A percentile compares a stretch with the other conserved stretches of the same genome.
Evolutionary conservation across 768 basidiomycete species (phyloP).

Genomic region (Tulasnella sp.): DNA sequence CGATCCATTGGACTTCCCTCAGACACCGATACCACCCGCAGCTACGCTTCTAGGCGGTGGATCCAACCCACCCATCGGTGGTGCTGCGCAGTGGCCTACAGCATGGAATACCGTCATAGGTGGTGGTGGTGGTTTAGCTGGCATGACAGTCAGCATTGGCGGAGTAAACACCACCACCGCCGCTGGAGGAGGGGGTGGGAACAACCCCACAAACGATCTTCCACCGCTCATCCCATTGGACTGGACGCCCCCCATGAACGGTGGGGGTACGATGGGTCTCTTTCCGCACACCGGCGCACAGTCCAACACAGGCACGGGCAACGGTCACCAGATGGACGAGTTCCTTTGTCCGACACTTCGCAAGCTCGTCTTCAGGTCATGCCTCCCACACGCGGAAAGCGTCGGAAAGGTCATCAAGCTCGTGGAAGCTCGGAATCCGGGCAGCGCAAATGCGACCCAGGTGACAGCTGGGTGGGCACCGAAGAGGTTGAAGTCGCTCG

Average conservation of each 20-base stretch:
- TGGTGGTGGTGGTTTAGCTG: too few species aligned
- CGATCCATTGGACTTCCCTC: conserved; percentile 7
- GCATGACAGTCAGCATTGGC: too few species aligned
- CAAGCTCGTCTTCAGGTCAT: conserved; percentile 49
- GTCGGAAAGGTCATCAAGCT: conserved; percentile 58
- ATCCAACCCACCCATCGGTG: background rate
- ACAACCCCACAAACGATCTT: background rate
- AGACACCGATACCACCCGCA: background rate
- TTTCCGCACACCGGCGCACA: background rate
- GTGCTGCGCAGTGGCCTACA: background rate
- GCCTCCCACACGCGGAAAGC: conserved; percentile 53
- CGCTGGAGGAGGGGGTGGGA: background rate
- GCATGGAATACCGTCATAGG: too few species aligned
- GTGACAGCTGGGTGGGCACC: too few species aligned
- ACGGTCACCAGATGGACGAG: conserved; percentile 29
- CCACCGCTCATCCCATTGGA: background rate
- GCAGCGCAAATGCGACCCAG: conserved; percentile 13
- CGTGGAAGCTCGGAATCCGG: conserved; percentile 61
- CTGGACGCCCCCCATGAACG: background rate
- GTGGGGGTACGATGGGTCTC: background rate
- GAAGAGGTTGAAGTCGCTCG: conserved; percentile 41
- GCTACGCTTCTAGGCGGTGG: background rate
- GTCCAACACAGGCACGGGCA: background rate
- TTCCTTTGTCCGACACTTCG: conserved; percentile 58
- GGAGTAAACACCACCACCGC: background rate